These are phyloP conservation scores for Calendula officinalis DNA, from an alignment of 129 eudicot species.

Conservation along the genomic window DNA sequence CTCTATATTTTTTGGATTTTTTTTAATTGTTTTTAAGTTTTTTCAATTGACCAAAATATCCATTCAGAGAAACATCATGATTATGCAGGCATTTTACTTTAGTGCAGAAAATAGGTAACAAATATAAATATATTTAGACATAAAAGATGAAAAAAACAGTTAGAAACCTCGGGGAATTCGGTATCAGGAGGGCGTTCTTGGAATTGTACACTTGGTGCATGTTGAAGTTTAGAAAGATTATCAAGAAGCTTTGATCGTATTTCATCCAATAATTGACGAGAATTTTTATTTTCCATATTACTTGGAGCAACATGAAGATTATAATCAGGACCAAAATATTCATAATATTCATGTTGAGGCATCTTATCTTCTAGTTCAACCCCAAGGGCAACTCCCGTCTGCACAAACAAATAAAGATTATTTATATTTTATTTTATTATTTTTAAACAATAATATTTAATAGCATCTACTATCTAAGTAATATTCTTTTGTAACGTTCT, in stretches of 20 bases:
- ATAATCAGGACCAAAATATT: constrained; percentile 96
- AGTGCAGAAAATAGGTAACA: constrained; percentile 1
- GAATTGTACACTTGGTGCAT: constrained; percentile 97
- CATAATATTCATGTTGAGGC: constrained; percentile 90
- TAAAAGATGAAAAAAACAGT: constrained; percentile 1
- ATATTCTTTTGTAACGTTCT: neutral
- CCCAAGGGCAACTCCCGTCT: constrained; percentile 98
- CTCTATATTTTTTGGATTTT: too few relatives aligned
- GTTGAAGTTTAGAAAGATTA: constrained; percentile 81
- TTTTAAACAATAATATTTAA: neutral
- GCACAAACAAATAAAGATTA: constrained; percentile 22
- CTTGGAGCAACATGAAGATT: constrained; percentile 97
- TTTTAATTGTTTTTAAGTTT: too few relatives aligned
- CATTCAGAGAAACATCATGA: neutral
- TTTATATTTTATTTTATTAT: neutral
- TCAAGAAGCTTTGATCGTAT: constrained; percentile 82
- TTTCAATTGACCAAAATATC: too few relatives aligned
- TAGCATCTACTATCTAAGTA: neutral
- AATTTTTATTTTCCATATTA: constrained; percentile 95
- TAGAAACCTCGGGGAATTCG: constrained; percentile 82
- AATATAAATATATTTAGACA: neutral
- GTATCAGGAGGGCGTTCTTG: constrained; percentile 97
- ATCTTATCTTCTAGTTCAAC: constrained; percentile 85
- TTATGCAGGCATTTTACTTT: neutral
- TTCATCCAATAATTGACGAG: constrained; percentile 75